Conservation (phyloP, 345 rosid genomes). For the Lumnitzera racemosa region DNA sequence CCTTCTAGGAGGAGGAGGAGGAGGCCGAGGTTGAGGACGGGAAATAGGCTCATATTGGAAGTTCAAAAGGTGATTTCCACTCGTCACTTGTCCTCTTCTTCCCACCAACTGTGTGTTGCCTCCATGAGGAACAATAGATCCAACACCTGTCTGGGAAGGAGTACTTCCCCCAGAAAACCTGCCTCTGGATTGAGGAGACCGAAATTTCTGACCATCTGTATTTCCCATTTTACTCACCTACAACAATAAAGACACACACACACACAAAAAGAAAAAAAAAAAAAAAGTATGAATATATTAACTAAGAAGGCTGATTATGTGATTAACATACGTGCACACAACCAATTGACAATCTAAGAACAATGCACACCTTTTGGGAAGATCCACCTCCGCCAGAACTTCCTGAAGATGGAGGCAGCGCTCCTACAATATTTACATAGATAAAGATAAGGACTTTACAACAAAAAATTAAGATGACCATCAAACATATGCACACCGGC, state of each 20-base stretch:
- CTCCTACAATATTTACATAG: conserved; percentile 18
- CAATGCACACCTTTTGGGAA: conserved; percentile 43
- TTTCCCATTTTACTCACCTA: conserved; percentile 56
- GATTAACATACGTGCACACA: background rate
- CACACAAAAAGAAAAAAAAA: conserved; percentile 1
- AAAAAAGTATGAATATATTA: background rate
- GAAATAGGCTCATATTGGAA: conserved; percentile 85
- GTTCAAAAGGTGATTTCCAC: conserved; percentile 84
- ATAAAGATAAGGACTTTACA: too few relatives aligned
- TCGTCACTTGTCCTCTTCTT: conserved; percentile 57
- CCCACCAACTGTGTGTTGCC: conserved; percentile 41
- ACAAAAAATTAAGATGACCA: too few relatives aligned
- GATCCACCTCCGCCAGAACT: conserved; percentile 31
- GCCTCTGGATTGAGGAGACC: conserved; percentile 41
- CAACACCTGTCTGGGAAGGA: conserved; percentile 24
- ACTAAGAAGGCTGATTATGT: background rate
- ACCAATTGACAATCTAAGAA: background rate
- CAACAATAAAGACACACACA: too few relatives aligned
- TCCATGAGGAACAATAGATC: conserved; percentile 34
- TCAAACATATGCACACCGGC: too few relatives aligned
- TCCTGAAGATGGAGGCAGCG: conserved; percentile 34
- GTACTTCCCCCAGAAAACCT: conserved; percentile 27
- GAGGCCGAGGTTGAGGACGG: conserved; percentile 46
- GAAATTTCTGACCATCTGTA: conserved; percentile 20
- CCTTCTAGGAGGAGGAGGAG: conserved; percentile 56